Evolutionary conservation across 192 early-diverging fungal genomes (phyloP).

Genomic region (Rhizoclosmatium sp.): DNA sequence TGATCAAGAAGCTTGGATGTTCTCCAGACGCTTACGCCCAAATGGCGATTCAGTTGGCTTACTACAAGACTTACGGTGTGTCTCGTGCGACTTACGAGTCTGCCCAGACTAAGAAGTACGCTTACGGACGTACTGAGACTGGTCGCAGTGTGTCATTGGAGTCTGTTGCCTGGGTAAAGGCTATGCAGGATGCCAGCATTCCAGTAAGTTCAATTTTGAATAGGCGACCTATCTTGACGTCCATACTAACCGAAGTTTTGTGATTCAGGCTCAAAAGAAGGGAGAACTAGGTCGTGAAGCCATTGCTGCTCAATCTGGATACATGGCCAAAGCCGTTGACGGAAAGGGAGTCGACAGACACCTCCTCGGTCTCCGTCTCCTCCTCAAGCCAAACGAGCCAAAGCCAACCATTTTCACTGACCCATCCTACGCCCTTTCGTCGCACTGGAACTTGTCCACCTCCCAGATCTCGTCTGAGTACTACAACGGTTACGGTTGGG

Average conservation of each 20-base stretch:
- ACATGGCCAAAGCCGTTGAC: slow-evolving; percentile 83
- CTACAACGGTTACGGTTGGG: slow-evolving; percentile 92
- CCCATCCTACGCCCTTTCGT: slow-evolving; percentile 78
- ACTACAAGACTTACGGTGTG: slow-evolving; percentile 87
- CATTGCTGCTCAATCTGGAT: slow-evolving; percentile 75
- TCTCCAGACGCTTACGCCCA: slow-evolving; percentile 67
- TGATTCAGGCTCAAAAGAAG: slow-evolving; percentile 55
- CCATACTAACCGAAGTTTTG: background rate
- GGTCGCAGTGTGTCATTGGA: slow-evolving; percentile 83
- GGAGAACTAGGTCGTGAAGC: slow-evolving; percentile 77
- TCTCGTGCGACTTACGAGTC: slow-evolving; percentile 90
- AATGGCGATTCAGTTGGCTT: slow-evolving; percentile 97
- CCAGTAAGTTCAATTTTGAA: background rate
- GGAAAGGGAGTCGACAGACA: slow-evolving; percentile 92
- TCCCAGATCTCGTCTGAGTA: slow-evolving; percentile 90
- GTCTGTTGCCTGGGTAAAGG: slow-evolving; percentile 80
- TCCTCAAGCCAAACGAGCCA: slow-evolving; percentile 73
- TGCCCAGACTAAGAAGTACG: slow-evolving; percentile 88
- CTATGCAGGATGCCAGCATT: slow-evolving; percentile 75
- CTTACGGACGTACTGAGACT: slow-evolving; percentile 94
- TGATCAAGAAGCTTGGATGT: slow-evolving; percentile 79
- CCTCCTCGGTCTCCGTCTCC: slow-evolving; percentile 85
- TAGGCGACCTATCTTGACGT: background rate
- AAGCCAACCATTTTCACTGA: slow-evolving; percentile 89
- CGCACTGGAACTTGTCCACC: slow-evolving; percentile 92